Evolutionary conservation across 768 basidiomycete genomes (phyloP), one percentile per base, ranked within the genome.

Genomic region (Artomyces pyxidatus): DNA sequence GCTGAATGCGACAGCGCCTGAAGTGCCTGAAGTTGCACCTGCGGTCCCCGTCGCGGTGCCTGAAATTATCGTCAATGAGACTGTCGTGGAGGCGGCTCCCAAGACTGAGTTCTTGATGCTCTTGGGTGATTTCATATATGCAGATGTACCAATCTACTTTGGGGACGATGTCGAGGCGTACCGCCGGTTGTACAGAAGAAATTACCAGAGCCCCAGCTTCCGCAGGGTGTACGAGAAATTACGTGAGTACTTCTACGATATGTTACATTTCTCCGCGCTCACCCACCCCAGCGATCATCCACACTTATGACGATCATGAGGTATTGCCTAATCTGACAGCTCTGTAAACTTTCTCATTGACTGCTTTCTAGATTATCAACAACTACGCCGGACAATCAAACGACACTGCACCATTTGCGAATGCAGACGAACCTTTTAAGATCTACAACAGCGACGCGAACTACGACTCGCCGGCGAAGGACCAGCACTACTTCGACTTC

Each of bases 291-390:
- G 84, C 83, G 8, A 73, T 84, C 23, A 70, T 85, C 51, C 75
- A 81, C 58, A 76, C 80, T 21, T 86, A 81, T 58, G 85, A 87
- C 59, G 85, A 87, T 59, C 84, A 87, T 56, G 84, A 85, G 66
- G 80, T n/a, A n/a, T n/a, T 77, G 49, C 4, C 16, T 3, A 25
- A 19, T n/a, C 7, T 25, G 37, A 58, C 30, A 19, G 37, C 16
- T 12, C n/a, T n/a, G 4, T 25, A 14, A 28, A 6, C 40, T 23
- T 11, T 6, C 26, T 10, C 45, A 11, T 44, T 58, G 22, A 61
- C 47, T 9, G 44, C 37, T 42, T 26, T 23, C 40, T 48, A 81
- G 78, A 72, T 86, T 54, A 71, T 74, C 58, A 83, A 86, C 66
- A 83, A 86, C 59, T 87, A 74, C 56, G 70, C 65, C n/a, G 84